Conservation (phyloP, 2,329 filamentous ascomycete species). For the Alternaria sp. region DNA sequence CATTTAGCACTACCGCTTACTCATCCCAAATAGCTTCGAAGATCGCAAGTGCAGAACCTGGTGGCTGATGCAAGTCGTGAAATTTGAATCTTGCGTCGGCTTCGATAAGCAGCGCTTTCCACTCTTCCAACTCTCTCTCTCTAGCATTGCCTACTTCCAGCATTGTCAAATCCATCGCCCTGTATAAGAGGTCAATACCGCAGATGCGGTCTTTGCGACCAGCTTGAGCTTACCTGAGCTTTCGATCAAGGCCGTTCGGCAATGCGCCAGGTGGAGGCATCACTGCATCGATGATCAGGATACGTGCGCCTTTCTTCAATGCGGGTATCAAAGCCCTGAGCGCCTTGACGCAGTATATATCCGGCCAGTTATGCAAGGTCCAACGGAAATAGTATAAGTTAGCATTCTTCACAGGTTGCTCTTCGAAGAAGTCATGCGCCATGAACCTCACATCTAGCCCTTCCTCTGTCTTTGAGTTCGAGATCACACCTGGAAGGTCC, state of each 20-base stretch:
- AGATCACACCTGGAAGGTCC: slow-evolving; percentile 21
- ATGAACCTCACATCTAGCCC: slow-evolving; percentile 18
- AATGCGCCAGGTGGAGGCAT: slow-evolving; percentile 11
- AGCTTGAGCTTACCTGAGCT: not conserved
- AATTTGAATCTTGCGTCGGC: slow-evolving; percentile 53
- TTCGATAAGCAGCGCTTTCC: slow-evolving; percentile 49
- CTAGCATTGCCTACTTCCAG: slow-evolving; percentile 55
- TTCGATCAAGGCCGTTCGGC: slow-evolving; percentile 4
- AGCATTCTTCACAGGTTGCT: slow-evolving; percentile 30
- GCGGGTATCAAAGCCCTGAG: slow-evolving; percentile 23
- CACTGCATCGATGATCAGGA: slow-evolving; percentile 23
- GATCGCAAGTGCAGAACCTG: slow-evolving; percentile 8
- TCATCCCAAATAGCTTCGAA: slow-evolving; percentile 7
- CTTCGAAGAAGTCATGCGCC: slow-evolving; percentile 26
- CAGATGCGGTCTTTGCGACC: not conserved
- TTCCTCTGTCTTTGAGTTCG: slow-evolving; percentile 7
- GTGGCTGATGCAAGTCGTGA: slow-evolving; percentile 5
- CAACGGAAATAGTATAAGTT: slow-evolving; percentile 48
- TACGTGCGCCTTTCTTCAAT: slow-evolving; percentile 24
- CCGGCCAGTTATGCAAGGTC: slow-evolving; percentile 52
- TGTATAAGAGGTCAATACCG: not conserved
- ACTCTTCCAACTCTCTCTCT: slow-evolving; percentile 53
- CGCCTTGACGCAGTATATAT: slow-evolving; percentile 31
- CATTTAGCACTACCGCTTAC: too few relatives aligned
- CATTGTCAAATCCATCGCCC: slow-evolving; percentile 54